Evolutionary conservation across 2,329 filamentous ascomycete species (phyloP).

Genomic region (Venturiaceae sp.): DNA sequence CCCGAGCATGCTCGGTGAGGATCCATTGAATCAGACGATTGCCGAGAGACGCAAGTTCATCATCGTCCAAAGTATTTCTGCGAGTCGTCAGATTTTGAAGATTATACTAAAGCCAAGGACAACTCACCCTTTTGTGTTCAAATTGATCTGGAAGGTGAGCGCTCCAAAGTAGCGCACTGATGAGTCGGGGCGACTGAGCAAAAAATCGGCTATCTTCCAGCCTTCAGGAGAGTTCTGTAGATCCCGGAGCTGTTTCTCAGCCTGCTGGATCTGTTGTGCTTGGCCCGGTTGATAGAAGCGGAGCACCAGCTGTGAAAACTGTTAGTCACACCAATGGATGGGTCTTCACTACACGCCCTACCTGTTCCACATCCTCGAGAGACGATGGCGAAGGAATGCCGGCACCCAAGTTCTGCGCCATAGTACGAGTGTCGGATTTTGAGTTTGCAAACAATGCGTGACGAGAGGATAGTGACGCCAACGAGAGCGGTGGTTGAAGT

Average conservation of each 20-base stretch:
- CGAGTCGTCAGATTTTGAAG: background rate
- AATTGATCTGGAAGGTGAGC: conserved; percentile 84
- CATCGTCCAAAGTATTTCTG: background rate
- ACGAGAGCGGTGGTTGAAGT: no score
- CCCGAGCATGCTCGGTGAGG: background rate
- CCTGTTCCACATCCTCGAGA: background rate
- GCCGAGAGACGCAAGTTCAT: background rate
- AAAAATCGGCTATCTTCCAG: conserved; percentile 74
- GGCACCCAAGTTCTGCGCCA: background rate
- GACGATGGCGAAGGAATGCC: background rate
- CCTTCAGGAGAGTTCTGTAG: conserved; percentile 72
- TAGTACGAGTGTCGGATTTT: background rate
- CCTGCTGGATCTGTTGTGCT: conserved; percentile 36
- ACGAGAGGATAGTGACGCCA: no score
- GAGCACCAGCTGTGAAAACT: conserved; percentile 32
- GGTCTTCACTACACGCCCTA: background rate
- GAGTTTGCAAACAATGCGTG: background rate
- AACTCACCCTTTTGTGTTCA: conserved; percentile 78
- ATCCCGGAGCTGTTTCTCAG: conserved; percentile 66
- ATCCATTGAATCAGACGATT: background rate
- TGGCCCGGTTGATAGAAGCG: conserved; percentile 39
- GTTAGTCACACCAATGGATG: background rate
- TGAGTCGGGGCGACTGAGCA: conserved; percentile 59
- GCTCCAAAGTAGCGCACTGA: conserved; percentile 88
- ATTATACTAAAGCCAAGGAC: no score